A percentile compares a stretch with the other conserved stretches of the same genome.
Conservation (phyloP, 2,329 filamentous ascomycete genomes). For the Geoglossum cookeanum region DNA sequence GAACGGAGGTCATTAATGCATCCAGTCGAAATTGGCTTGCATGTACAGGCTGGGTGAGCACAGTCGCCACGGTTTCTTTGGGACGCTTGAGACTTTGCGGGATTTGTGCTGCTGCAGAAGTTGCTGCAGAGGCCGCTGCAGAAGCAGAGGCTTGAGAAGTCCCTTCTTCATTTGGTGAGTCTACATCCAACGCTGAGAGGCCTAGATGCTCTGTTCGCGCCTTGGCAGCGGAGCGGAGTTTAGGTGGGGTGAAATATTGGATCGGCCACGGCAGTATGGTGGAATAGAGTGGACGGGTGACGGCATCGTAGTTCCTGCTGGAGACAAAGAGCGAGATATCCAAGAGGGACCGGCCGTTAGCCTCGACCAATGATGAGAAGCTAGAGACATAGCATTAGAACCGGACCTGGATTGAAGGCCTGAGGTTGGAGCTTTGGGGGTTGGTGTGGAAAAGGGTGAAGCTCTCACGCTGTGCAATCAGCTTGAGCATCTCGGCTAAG, state of each 20-base stretch:
- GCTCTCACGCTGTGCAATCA: conserved; percentile 30
- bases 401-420: background rate
- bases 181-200: conserved; percentile 47
- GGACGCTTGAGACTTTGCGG: conserved; percentile 33
- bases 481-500: conserved; percentile 25
- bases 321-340: conserved; percentile 83
- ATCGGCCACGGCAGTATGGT: conserved; percentile 66
- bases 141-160: conserved; percentile 10
- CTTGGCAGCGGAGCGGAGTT: conserved; percentile 51
- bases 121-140: conserved; percentile 18
- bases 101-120: conserved; percentile 14
- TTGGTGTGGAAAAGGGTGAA: conserved; percentile 12
- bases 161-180: conserved; percentile 24
- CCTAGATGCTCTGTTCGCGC: conserved; percentile 50
- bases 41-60: conserved; percentile 49
- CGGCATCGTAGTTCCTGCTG: conserved; percentile 62
- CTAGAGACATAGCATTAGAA: conserved; percentile 9
- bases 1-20: conserved; percentile 48
- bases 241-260: conserved; percentile 68
- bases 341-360: conserved; percentile 57
- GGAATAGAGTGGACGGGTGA: conserved; percentile 66
- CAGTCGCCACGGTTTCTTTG: conserved; percentile 37
- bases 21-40: conserved; percentile 59
- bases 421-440: background rate
- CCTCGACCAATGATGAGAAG: conserved; percentile 48